Percentiles rank a stretch among this genome's conserved stretches.
phyloP scores from a whole-genome alignment of 148 eudicot genomes.

The Rhododendron vialii region DNA sequence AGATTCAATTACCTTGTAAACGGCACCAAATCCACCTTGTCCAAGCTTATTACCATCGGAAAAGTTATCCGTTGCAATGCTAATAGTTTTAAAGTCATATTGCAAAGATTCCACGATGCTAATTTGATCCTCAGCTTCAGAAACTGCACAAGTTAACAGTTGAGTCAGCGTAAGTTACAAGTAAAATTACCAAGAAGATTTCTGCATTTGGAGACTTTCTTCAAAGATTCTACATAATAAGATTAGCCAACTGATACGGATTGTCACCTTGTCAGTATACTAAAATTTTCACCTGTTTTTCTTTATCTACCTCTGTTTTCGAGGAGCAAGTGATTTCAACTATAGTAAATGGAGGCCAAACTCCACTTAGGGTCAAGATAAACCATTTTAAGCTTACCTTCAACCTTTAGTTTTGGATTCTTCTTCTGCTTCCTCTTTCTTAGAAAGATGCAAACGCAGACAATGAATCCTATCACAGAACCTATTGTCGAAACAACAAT shows the following conservation, averaged over 20 bases:
- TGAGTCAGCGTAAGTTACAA: background rate
- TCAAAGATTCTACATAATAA: background rate
- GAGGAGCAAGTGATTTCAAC: background rate
- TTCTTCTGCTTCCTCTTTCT: conserved; percentile 12
- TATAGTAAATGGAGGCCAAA: background rate
- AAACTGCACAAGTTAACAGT: background rate
- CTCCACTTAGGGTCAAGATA: background rate
- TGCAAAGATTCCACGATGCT: conserved; percentile 35
- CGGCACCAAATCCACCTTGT: conserved; percentile 21
- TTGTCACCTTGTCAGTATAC: background rate
- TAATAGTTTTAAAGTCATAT: conserved; percentile 36
- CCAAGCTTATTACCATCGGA: conserved; percentile 19
- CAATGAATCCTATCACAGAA: background rate
- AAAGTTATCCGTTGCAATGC: conserved; percentile 38
- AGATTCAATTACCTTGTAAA: conserved; percentile 11
- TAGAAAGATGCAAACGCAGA: conserved; percentile 2
- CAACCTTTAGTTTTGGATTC: background rate
- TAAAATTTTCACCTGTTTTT: background rate
- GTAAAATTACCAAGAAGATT: background rate
- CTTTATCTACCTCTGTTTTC: too few species aligned
- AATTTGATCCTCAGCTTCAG: conserved; percentile 5
- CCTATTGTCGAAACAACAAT: conserved; percentile 2
- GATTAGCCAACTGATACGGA: background rate
- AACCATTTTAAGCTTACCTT: background rate
- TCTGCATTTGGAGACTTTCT: background rate